Evolutionary conservation across 2,329 filamentous ascomycete genomes (phyloP), one percentile per base, ranked within the genome.

Genomic region (Phialocephala sp.): DNA sequence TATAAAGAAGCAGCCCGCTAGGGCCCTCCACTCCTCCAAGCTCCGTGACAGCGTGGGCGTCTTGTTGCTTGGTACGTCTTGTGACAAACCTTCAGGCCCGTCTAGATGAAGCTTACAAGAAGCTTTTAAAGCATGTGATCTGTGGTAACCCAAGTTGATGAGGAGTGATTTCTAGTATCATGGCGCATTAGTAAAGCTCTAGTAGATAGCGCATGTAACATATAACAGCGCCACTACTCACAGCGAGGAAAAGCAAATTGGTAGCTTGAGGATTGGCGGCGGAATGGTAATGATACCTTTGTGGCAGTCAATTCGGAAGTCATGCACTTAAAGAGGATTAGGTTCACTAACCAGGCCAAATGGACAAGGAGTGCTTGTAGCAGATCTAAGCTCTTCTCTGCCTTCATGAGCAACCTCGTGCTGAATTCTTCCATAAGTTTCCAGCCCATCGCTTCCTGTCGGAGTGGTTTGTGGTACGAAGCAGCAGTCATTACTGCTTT

Each of bases 291-390:
- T 69, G 66, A 59, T 66, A 68, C 66, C 66, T 66, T 47, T n/a
- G 5, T 6, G 20, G 27, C 1, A 35, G 27, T 58, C 4, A 54
- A 4, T 22, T 50, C 37, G 58, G 14, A 2, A 63, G 14, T 3
- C 15, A 43, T 1, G 47, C 24, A 15, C 8, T 20, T 27, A 5
- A 20, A 12, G 8, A 24, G 47, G 24, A 27, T 18, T 27, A 18
- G 52, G 18, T 9, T 24, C 2, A 43, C 64, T 52, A 24, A 73
- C 73, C 72, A 74, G 18, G 71, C 67, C 60, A 75, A 64, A 41
- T 74, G 66, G 15, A 75, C 68, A 47, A 74, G 68, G 65, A 74
- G 62, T 9, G 69, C 73, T 62, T 75, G 72, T 15, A 75, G 69
- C 8, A 75, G 60, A 41, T 75, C 73, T 57, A 75, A 50, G 60